A percentile compares a stretch with the other conserved stretches of the same genome.
Evolutionary conservation across 768 basidiomycete species (phyloP).

Genomic region (Boletus tomentosulus): DNA sequence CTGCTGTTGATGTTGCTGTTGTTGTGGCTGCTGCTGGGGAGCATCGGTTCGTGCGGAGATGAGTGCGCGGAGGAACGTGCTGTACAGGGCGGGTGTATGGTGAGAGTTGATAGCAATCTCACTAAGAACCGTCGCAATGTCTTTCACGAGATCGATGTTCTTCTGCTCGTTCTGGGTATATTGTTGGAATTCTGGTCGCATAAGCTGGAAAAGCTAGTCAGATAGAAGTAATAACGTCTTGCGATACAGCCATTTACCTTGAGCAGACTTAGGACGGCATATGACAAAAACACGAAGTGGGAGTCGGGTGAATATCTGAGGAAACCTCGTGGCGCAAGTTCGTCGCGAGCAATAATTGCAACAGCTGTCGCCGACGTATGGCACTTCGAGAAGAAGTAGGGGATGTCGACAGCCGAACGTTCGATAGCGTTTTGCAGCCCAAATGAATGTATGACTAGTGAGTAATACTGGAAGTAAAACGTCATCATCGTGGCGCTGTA

Average conservation of each 20-base stretch:
- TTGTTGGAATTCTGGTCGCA: constrained; percentile 78
- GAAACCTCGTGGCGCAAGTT: constrained; percentile 70
- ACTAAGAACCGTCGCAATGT: constrained; percentile 79
- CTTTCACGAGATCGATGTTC: constrained; percentile 66
- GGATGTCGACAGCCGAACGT: constrained; percentile 63
- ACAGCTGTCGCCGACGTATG: constrained; percentile 69
- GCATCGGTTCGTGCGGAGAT: constrained; percentile 48
- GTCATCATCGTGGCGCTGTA: constrained; percentile 35
- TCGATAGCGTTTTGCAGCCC: constrained; percentile 96
- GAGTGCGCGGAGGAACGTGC: constrained; percentile 74
- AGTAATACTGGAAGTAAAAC: constrained; percentile 83
- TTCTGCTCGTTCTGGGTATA: constrained; percentile 72
- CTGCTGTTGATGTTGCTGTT: constrained; percentile 10
- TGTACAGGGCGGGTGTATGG: constrained; percentile 91
- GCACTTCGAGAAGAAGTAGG: constrained; percentile 80
- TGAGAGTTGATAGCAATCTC: constrained; percentile 68
- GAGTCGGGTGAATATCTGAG: constrained; percentile 87
- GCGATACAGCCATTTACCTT: constrained; percentile 54
- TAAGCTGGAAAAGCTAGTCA: constrained; percentile 47
- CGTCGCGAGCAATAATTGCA: constrained; percentile 70
- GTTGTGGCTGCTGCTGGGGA: constrained; percentile 22
- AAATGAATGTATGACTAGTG: constrained; percentile 91
- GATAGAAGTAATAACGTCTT: not conserved
- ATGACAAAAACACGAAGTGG: constrained; percentile 87
- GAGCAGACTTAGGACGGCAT: constrained; percentile 86